These are phyloP conservation scores for Suillus decipiens DNA, from an alignment of 768 basidiomycete species.

Conservation along the genomic window DNA sequence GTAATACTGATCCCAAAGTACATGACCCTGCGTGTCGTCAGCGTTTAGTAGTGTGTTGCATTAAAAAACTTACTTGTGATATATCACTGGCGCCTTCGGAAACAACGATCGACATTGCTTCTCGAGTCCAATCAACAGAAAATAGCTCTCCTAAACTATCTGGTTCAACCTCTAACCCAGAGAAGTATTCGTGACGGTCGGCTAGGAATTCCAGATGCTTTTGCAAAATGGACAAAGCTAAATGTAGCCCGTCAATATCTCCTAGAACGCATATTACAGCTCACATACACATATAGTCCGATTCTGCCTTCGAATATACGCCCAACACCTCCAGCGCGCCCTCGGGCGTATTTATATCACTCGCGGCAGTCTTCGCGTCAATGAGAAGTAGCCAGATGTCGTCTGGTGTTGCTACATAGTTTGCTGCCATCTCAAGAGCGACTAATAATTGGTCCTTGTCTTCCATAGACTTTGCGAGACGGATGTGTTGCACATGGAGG, in stretches of 20 bases:
- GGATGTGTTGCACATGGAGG: conserved; percentile 69
- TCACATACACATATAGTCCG: conserved; percentile 78
- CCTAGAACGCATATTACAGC: neutral
- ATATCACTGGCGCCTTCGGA: conserved; percentile 56
- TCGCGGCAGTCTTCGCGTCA: conserved; percentile 48
- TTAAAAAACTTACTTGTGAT: conserved; percentile 50
- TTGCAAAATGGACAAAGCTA: conserved; percentile 76
- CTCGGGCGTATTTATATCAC: conserved; percentile 52
- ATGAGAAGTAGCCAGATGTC: conserved; percentile 78
- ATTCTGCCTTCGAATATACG: conserved; percentile 65
- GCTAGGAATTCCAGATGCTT: conserved; percentile 66
- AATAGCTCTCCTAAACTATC: conserved; percentile 60
- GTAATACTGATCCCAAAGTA: conserved; percentile 69
- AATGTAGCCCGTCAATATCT: conserved; percentile 6
- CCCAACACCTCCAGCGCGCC: conserved; percentile 58
- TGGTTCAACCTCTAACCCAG: conserved; percentile 41
- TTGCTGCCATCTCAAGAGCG: conserved; percentile 68
- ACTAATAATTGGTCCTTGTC: conserved; percentile 59
- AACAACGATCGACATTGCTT: conserved; percentile 54
- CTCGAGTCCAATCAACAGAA: conserved; percentile 60
- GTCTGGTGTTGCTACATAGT: conserved; percentile 63
- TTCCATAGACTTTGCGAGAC: conserved; percentile 53
- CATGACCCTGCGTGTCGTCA: conserved; percentile 53
- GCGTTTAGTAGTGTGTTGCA: neutral
- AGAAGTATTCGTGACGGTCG: conserved; percentile 38